Evolutionary conservation across 1,284 basidiomycete species (phyloP).

Genomic region (Austroboletus olivaceoglutinosus): DNA sequence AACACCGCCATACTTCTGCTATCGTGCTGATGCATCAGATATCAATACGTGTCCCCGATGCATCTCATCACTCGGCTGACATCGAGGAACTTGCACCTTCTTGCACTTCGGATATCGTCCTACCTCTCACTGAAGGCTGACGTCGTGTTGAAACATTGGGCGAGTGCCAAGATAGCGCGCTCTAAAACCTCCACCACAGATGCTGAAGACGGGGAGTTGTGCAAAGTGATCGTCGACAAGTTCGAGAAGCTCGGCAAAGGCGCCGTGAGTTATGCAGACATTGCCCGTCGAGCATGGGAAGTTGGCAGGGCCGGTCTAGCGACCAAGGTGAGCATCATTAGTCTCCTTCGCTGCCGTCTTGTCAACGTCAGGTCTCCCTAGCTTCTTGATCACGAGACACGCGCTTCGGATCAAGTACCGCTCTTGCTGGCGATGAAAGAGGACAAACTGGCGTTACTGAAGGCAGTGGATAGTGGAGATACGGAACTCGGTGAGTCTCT

Average conservation of each 20-base stretch:
- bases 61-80: constrained; percentile 84
- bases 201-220: constrained; percentile 74
- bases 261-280: constrained; percentile 90
- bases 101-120: constrained; percentile 88
- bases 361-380: constrained; percentile 31
- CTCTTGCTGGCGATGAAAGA: constrained; percentile 93
- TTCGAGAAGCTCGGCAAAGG: constrained; percentile 71
- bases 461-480: constrained; percentile 93
- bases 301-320: constrained; percentile 83
- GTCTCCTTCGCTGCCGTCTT: neutral
- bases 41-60: constrained; percentile 71
- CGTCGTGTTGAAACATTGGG: constrained; percentile 93
- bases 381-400: constrained; percentile 90
- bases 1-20: neutral
- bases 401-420: constrained; percentile 92
- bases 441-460: constrained; percentile 82
- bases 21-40: constrained; percentile 46
- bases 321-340: constrained; percentile 62
- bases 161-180: constrained; percentile 83
- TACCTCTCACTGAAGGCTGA: constrained; percentile 84
- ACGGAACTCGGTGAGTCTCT: constrained; percentile 79
- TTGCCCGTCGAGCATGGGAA: constrained; percentile 93
- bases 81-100: constrained; percentile 84
- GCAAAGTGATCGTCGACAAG: constrained; percentile 82
- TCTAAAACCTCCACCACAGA: constrained; percentile 58